Base-by-base conservation (phyloP, 2,329 filamentous ascomycete genomes). In the Cladosporium sp. region DNA sequence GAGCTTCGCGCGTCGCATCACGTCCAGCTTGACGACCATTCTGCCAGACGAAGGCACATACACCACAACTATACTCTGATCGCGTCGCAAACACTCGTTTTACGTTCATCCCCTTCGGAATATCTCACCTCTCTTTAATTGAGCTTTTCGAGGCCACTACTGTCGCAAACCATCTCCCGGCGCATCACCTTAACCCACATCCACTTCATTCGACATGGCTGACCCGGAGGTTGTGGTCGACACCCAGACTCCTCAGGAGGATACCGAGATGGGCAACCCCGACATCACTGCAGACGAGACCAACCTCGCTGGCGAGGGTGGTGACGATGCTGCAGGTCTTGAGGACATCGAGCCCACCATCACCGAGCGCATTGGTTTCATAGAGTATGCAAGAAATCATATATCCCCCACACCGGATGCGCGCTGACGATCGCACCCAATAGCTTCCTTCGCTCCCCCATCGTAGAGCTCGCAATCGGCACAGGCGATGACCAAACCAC, bases 401-500 rank as follows among this genome's bases (percentile, higher is more conserved):
- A 7, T 34, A 7, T 6, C 32, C n/a, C 13, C 27, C 38, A 18
- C 1, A 24, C 9, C 15, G 18, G 36, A 32, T 20, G 22, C 24
- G 13, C n/a, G 3, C 18, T 34, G 29, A 30, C 15, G 8, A 20
- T 51, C 44, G 48, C 40, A 47, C 48, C n/a, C n/a, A 17, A 34
- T 52, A 77, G 74, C 64, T 69, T 74, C 57, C 65, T 77, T 49
- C 71, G 71, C 59, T 76, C 72, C 18, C 71, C 74, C 0, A 74
- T 77, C 30, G 62, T 77, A 40, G 68, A 76, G 54, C 61, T 78
- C 2, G 43, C 70, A 4, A 68, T 74, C 30, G 73, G 73, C 53
- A 69, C 71, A 42, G 83, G 77, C 50, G 80, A 82, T 4, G 67
- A 71, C 1, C 76, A 80, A 60, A 83, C 81, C 8, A 75, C 83